Percentiles rank a stretch among this genome's conserved stretches.
Conservation (phyloP, 441 rosid genomes). For the Pelargonium fulgidum region DNA sequence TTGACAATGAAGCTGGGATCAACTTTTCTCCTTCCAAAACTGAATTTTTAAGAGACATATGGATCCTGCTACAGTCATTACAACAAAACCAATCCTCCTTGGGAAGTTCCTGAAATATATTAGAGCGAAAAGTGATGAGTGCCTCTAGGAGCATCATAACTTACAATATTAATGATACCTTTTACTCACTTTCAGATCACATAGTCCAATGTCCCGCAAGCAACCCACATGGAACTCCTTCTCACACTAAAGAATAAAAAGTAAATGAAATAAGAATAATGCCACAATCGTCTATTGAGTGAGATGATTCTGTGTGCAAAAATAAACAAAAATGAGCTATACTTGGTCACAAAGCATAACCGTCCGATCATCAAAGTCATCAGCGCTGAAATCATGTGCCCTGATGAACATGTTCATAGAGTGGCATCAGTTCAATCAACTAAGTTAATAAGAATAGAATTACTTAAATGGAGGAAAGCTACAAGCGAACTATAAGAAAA, state of each 20-base stretch:
- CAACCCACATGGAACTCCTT: conserved; percentile 97
- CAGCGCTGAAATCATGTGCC: conserved; percentile 68
- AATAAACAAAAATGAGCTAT: conserved; percentile 20
- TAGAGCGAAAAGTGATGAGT: conserved; percentile 17
- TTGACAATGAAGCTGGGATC: conserved; percentile 45
- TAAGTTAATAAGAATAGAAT: neutral
- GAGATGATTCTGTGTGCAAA: neutral
- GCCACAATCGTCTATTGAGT: neutral
- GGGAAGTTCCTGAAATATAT: conserved; percentile 60
- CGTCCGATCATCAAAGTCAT: conserved; percentile 65
- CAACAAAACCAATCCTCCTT: conserved; percentile 83
- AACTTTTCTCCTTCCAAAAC: conserved; percentile 53
- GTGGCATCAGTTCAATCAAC: conserved; percentile 8
- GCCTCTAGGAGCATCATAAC: conserved; percentile 21
- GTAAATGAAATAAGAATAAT: conserved; percentile 8
- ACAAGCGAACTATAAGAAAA: neutral
- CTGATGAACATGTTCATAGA: conserved; percentile 32
- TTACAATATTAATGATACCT: neutral
- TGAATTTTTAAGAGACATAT: conserved; percentile 44
- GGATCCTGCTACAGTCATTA: conserved; percentile 58
- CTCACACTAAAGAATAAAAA: conserved; percentile 59
- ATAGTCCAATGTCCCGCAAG: conserved; percentile 54
- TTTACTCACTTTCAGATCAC: conserved; percentile 73
- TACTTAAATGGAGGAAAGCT: neutral
- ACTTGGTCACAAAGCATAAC: conserved; percentile 95